Evolutionary conservation across 306 rosid species (phyloP).

Genomic region (Fragaria ananassa): DNA sequence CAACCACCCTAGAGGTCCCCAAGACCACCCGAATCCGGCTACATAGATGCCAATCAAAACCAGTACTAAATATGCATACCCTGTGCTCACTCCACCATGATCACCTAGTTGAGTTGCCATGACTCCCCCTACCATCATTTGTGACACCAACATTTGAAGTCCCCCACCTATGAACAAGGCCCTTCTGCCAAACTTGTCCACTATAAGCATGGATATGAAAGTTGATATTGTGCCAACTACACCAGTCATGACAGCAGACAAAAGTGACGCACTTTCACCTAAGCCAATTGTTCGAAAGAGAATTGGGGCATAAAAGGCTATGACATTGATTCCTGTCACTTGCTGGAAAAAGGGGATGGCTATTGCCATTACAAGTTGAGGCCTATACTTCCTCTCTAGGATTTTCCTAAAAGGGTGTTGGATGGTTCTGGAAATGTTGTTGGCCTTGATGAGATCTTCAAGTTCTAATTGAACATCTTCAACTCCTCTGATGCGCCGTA

Average conservation of each 20-base stretch:
- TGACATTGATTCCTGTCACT: conserved; percentile 64
- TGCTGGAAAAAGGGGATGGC: conserved; percentile 68
- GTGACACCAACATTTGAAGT: conserved; percentile 54
- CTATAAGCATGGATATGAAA: conserved; percentile 61
- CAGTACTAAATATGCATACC: conserved; percentile 45
- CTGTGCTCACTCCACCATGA: conserved; percentile 43
- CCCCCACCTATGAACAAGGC: conserved; percentile 55
- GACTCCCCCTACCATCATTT: conserved; percentile 44
- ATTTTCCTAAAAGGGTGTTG: conserved; percentile 47
- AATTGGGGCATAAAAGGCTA: conserved; percentile 54
- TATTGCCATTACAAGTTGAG: conserved; percentile 65
- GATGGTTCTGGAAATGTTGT: conserved; percentile 34
- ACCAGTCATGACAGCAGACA: conserved; percentile 44
- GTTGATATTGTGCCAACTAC: conserved; percentile 43
- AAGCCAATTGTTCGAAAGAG: conserved; percentile 53
- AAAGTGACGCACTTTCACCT: conserved; percentile 54
- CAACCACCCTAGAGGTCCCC: conserved; percentile 72
- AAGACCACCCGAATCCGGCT: conserved; percentile 66
- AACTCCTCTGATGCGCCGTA: conserved; percentile 53
- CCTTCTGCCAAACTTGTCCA: conserved; percentile 61
- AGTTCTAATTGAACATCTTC: conserved; percentile 49
- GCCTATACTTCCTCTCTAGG: conserved; percentile 45
- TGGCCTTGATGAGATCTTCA: conserved; percentile 51
- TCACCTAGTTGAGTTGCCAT: conserved; percentile 52
- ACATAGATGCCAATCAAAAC: conserved; percentile 49